phyloP scores from a whole-genome alignment of 2,329 filamentous ascomycete genomes.

The Beauveria caledonica region DNA sequence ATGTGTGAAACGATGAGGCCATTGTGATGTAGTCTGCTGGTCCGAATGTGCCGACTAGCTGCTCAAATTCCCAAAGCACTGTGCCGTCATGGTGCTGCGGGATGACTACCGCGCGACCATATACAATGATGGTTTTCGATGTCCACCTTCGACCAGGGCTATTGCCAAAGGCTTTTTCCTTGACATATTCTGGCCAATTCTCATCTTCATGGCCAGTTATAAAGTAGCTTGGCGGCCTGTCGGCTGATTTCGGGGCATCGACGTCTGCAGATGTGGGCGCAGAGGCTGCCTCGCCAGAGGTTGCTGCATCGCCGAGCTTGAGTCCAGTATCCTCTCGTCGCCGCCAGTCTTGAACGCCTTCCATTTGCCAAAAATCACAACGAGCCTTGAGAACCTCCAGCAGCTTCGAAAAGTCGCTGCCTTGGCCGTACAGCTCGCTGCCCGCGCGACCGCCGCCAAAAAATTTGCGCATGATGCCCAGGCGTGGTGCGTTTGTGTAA shows the following conservation, averaged over 20 bases:
- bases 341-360: slow-evolving; percentile 64
- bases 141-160: slow-evolving; percentile 29
- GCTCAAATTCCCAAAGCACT: slow-evolving; percentile 58
- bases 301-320: not conserved
- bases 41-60: slow-evolving; percentile 61
- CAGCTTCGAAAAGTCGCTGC: slow-evolving; percentile 68
- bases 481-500: slow-evolving; percentile 49
- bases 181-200: slow-evolving; percentile 20
- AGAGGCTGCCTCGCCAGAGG: not conserved
- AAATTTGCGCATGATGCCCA: slow-evolving; percentile 41
- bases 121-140: slow-evolving; percentile 40
- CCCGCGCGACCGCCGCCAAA: slow-evolving; percentile 31
- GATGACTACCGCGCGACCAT: slow-evolving; percentile 55
- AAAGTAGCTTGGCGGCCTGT: slow-evolving; percentile 23
- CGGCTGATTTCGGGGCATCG: slow-evolving; percentile 17
- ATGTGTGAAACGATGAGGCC: slow-evolving; percentile 70
- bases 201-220: slow-evolving; percentile 21
- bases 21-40: slow-evolving; percentile 79
- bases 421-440: slow-evolving; percentile 49
- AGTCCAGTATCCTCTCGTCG: slow-evolving; percentile 36
- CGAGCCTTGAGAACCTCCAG: slow-evolving; percentile 67
- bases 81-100: slow-evolving; percentile 49
- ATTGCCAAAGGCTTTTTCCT: slow-evolving; percentile 18
- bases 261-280: not conserved
- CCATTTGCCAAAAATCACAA: slow-evolving; percentile 81